Evolutionary conservation across 2,329 filamentous ascomycete genomes (phyloP), one percentile per base, ranked within the genome.

Genomic region (Trichoderma afroharzianum): DNA sequence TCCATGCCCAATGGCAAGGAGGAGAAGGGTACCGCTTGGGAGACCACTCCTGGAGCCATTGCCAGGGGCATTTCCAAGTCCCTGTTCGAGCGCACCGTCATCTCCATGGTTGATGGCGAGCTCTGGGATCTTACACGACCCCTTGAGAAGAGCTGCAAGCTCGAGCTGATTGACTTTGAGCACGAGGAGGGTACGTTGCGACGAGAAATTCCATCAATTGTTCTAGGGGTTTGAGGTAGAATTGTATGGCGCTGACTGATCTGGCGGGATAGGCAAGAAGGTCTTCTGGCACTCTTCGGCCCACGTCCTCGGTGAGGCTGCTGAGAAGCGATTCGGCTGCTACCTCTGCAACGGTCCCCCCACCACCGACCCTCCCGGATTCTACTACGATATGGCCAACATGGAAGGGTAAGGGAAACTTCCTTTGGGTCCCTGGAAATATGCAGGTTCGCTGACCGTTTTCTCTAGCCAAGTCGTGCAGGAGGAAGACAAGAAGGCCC

Each of bases 261-360:
- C 58, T 47, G 43, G 43, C 14, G 61, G 24, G 33, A 4, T 68
- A 83, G 95, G 94, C 78, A 95, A 96, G 84, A 93, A 93, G 81
- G 95, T 98, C 71, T 99, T 98, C 85, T 99, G 95, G 95, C 96
- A 98, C 83, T 97, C 94, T 24, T 95, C 92, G 77, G 96, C 96
- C 58, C 96, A 99, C 81, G 91, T 97, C 75, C 89, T 99, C n/a
- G 96, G 96, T 76, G 96, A 98, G 83, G 95, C 95, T 72, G 93
- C 92, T 63, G 96, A 99, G 83, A 89, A 92, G 79, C 89, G 94
- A 77, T 99, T 94, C 79, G 93, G 94, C 72, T 98, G 95, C 83
- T 91, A 93, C 77, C 88, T 98, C 59, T 98, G 94, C 81, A 97
- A 98, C 80, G 96, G 96, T 28, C 96, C 96, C 39, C 96, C 94